Base-by-base conservation (phyloP, 306 rosid genomes). In the Oxytropis ochrocephala region DNA sequence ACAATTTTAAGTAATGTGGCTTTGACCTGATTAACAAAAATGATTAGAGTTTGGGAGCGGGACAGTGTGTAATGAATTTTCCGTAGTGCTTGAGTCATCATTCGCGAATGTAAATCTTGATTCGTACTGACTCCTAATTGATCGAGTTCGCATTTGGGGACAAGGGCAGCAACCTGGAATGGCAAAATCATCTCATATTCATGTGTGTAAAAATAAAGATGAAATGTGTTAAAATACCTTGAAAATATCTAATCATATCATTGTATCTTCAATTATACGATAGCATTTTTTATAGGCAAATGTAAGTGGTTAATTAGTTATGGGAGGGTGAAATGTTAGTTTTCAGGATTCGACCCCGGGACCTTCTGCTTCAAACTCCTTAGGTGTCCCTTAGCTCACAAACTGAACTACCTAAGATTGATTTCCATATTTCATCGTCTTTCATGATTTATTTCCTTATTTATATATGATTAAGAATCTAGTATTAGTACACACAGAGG, bases 81-180 rank as follows among this genome's bases (percentile, higher is more conserved):
- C 46, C 94, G 78, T 42, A 90, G 82, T 33, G 97, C 90, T 64
- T 73, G 89, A 63, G 89, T 83, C 96, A 88, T 90, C 69, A 90
- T 71, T 51, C 52, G 75, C 0, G 93, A 79, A 70, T 82, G 96
- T 8, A 46, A 61, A 76, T 86, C 90, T 72, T 35, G 53, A 19
- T n/a, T 47, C 12, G 72, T 64, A 64, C 69, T 61, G 66, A 83
- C 83, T 32, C 84, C 81, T 72, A 68, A 29, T 41, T 74, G 85
- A 79, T 85, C 93, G 66, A 93, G 82, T 73, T 93, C 98, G 7
- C 76, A 59, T 70, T 88, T 81, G 6, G 98, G 98, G 65, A 90
- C 80, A 33, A 88, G 97, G 72, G 98, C 97, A 55, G 96, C 98
- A 43, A 90, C 98, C 98, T 93, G 88, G 68, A 74, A 72, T 36